Conservation (phyloP, 2,329 filamentous ascomycete genomes). For the Fusarium sp. region DNA sequence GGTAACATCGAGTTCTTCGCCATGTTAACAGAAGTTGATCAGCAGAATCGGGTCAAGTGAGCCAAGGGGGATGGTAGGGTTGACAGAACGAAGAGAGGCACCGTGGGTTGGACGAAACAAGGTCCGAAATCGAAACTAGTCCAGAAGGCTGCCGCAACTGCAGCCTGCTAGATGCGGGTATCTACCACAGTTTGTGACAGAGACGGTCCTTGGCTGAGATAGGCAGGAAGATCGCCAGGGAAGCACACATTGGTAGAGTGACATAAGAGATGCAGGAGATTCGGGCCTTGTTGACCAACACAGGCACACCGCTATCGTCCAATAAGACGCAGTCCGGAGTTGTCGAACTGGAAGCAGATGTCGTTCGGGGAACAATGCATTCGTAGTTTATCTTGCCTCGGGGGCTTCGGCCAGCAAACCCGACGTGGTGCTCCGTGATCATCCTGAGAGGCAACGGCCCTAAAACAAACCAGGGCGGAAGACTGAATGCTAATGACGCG, state of each 20-base stretch:
- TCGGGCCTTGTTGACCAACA: conserved; percentile 19
- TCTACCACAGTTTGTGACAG: conserved; percentile 17
- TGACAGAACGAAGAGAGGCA: conserved; percentile 14
- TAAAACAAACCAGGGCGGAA: conserved; percentile 16
- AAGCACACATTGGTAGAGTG: conserved; percentile 12
- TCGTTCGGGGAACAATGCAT: conserved; percentile 11
- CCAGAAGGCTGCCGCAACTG: conserved; percentile 26
- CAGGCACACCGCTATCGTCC: conserved; percentile 16
- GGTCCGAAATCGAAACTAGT: conserved; percentile 21
- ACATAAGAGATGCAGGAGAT: conserved; percentile 14
- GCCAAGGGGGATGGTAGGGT: neutral
- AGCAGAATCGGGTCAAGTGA: conserved; percentile 5
- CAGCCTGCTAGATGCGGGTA: conserved; percentile 14
- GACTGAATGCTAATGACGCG: conserved; percentile 23
- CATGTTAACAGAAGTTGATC: neutral
- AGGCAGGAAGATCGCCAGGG: neutral
- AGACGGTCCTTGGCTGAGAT: conserved; percentile 7
- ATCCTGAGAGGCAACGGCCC: neutral
- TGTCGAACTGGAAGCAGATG: conserved; percentile 13
- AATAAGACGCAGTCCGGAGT: conserved; percentile 1
- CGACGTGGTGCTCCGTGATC: neutral
- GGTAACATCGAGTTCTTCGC: neutral
- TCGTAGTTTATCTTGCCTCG: conserved; percentile 11
- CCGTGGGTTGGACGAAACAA: conserved; percentile 17
- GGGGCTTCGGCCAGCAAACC: conserved; percentile 8